These are phyloP conservation scores for Chaetomiaceae sp. DNA, from an alignment of 2,329 filamentous ascomycete genomes.

Conservation along the genomic window DNA sequence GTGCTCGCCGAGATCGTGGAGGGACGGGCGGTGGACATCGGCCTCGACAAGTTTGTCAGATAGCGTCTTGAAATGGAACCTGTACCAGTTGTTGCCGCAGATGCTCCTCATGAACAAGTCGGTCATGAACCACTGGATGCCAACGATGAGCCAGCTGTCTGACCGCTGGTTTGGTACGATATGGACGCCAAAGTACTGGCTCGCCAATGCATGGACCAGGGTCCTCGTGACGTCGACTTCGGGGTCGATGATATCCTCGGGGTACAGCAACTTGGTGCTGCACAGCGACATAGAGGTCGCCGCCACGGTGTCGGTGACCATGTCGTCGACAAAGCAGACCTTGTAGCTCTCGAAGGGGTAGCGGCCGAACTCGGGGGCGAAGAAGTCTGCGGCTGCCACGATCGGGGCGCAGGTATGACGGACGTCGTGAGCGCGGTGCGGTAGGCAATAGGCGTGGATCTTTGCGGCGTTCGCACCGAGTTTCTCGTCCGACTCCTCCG, in stretches of 20 bases:
- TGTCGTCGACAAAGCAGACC: conserved; percentile 88
- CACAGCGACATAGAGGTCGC: conserved; percentile 82
- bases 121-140: conserved; percentile 90
- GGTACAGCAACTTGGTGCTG: conserved; percentile 80
- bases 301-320: conserved; percentile 67
- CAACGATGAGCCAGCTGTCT: conserved; percentile 86
- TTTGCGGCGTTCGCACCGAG: conserved; percentile 84
- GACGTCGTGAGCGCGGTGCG: conserved; percentile 74
- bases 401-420: conserved; percentile 82
- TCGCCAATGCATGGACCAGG: conserved; percentile 77
- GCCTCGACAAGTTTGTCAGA: conserved; percentile 76
- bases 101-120: conserved; percentile 87
- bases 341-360: conserved; percentile 94
- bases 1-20: conserved; percentile 72
- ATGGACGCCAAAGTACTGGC: conserved; percentile 91
- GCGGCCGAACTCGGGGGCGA: conserved; percentile 80
- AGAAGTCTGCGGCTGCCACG: conserved; percentile 82
- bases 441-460: conserved; percentile 86
- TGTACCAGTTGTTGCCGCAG: conserved; percentile 91
- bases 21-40: conserved; percentile 75
- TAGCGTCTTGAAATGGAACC: conserved; percentile 81
- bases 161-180: conserved; percentile 75
- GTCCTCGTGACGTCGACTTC: conserved; percentile 76
- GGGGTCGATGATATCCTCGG: conserved; percentile 77
- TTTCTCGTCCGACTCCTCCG: conserved; percentile 86